These are phyloP conservation scores for Talaromyces proteolyticus DNA, from an alignment of 495 filamentous ascomycete species.

Conservation along the genomic window DNA sequence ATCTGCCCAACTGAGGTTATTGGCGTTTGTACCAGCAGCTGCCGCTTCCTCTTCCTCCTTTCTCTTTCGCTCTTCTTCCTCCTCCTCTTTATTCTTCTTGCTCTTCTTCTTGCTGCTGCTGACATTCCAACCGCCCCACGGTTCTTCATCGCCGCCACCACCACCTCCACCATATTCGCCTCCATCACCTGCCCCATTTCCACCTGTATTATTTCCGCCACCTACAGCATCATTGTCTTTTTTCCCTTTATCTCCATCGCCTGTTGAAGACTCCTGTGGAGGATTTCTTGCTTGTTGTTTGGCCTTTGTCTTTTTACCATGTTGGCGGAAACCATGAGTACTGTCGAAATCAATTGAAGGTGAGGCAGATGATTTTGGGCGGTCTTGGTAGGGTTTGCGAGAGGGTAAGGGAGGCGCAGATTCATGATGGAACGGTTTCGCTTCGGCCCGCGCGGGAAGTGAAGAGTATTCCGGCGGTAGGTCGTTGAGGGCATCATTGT, in stretches of 20 bases:
- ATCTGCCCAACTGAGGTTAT: conserved; percentile 41
- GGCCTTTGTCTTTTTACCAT: conserved; percentile 35
- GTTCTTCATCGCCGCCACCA: conserved; percentile 25
- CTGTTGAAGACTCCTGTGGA: conserved; percentile 3
- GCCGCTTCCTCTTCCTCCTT: conserved; percentile 22
- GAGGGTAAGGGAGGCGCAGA: conserved; percentile 14
- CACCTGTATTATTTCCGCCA: conserved; percentile 25
- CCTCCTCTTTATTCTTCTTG: conserved; percentile 27
- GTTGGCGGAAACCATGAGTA: conserved; percentile 40
- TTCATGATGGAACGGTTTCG: conserved; percentile 9
- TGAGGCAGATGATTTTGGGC: background rate
- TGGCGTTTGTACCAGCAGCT: conserved; percentile 21
- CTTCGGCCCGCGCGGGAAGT: conserved; percentile 22
- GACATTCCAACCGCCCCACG: conserved; percentile 33
- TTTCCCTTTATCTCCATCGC: conserved; percentile 16
- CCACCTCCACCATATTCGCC: conserved; percentile 18
- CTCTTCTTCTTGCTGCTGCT: conserved; percentile 38
- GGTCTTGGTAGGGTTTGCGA: conserved; percentile 17
- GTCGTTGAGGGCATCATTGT: conserved; percentile 35
- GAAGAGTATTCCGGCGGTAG: conserved; percentile 35
- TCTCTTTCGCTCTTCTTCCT: conserved; percentile 33
- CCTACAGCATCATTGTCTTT: conserved; percentile 23
- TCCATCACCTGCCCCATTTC: conserved; percentile 25
- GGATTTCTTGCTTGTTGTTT: conserved; percentile 32
- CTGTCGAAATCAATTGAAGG: conserved; percentile 47